Evolutionary conservation across 768 basidiomycete species (phyloP), one percentile per base, ranked within the genome.

Genomic region (Hebeloma cylindrosporum): DNA sequence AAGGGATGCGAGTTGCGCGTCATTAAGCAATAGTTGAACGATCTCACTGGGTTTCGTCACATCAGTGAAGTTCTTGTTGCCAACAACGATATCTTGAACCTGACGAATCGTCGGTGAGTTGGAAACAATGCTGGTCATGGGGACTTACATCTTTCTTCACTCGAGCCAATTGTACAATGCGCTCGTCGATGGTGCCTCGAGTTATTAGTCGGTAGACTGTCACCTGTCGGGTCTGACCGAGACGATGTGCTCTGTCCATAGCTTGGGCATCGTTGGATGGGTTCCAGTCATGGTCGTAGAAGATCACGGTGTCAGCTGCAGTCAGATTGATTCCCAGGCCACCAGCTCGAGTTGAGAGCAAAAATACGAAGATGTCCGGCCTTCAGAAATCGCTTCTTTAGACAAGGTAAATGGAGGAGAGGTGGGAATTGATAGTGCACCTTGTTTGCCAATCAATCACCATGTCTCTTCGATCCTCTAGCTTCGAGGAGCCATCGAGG

Each of bases 41-140:
- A 99, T 96, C 64, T 99, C 96, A 68, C 91, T 94, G 20, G 93
- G 91, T 63, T 93, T 94, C 14, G 92, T 82, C 41, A 88, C 88
- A 51, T 96, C 93, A 2, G 88, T 91, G 61, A 96, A 84, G 50
- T 82, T 92, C 67, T 96, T 97, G 69, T 90, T 94, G 40, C 96
- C 96, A 6, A 99, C 96, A 40, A 99, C 96, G 48, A 97, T 95
- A 57, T 99, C 96, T 82, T 98, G 96, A 4, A 98, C 94, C 92
- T 94, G 45, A n/a, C n/a, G 16, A 43, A 26, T 47, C n/a, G n/a
- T n/a, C n/a, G n/a, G n/a, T 20, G 20, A 45, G 30, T 45, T 50
- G 40, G 40, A 46, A 25, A 44, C 10, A 44, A 40, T 37, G 31
- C 40, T 28, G 28, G 22, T 10, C 7, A 35, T 16, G 35, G 25